Evolutionary conservation across 257 asterid species (phyloP).

Genomic region (Gentiana straminea): DNA sequence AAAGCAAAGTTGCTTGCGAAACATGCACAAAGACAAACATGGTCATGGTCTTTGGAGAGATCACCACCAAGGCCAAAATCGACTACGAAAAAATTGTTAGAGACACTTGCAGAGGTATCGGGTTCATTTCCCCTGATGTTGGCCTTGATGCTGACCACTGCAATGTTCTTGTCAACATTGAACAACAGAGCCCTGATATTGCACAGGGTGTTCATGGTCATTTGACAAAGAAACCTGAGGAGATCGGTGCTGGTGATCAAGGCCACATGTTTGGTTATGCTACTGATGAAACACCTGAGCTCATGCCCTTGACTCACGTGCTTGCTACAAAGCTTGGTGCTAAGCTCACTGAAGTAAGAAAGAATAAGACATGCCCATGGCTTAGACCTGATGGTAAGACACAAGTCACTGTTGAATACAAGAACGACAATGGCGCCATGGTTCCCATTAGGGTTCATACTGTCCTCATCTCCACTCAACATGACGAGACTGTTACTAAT

Average conservation of each 20-base stretch:
- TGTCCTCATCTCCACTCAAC: neutral
- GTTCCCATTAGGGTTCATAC: no score
- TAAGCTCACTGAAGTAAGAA: neutral
- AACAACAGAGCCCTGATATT: conserved; percentile 5
- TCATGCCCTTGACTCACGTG: neutral
- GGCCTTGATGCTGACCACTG: conserved; percentile 10
- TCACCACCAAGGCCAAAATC: conserved; percentile 7
- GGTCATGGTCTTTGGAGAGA: neutral
- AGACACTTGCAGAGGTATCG: conserved; percentile 9
- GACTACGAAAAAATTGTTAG: conserved; percentile 8
- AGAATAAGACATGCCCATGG: no score
- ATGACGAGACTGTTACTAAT: neutral
- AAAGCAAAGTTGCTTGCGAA: neutral
- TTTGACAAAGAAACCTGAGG: neutral
- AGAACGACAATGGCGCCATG: neutral
- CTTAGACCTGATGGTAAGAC: neutral
- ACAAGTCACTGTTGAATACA: conserved; percentile 1
- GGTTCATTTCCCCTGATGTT: conserved; percentile 7
- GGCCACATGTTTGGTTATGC: neutral
- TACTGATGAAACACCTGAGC: neutral
- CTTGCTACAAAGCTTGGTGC: neutral
- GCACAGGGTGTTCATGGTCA: conserved; percentile 3
- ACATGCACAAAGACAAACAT: no score
- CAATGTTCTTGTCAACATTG: conserved; percentile 6
- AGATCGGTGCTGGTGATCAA: neutral